Conservation (phyloP, 495 filamentous ascomycete genomes). For the Penicillium argentinense region DNA sequence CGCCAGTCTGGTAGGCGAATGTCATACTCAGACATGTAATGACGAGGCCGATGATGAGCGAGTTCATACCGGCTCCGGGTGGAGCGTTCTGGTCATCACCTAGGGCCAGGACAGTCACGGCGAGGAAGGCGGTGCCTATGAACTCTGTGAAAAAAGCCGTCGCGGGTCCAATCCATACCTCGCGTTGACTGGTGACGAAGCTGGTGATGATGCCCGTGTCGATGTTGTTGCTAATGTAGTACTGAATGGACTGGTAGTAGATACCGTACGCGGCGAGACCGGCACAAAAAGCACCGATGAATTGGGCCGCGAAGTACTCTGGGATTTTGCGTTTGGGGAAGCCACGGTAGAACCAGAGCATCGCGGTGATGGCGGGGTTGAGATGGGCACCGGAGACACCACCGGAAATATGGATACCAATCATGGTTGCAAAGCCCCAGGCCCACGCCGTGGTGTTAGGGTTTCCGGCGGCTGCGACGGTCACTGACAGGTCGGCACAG, state of each 20-base stretch:
- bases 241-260: conserved; percentile 48
- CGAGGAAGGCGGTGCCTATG: conserved; percentile 45
- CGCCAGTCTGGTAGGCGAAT: conserved; percentile 49
- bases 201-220: conserved; percentile 40
- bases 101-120: conserved; percentile 49
- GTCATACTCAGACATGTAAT: conserved; percentile 43
- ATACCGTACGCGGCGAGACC: conserved; percentile 47
- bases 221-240: conserved; percentile 31
- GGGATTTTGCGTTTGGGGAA: conserved; percentile 47
- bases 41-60: conserved; percentile 47
- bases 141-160: conserved; percentile 56
- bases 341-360: conserved; percentile 52
- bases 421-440: conserved; percentile 59
- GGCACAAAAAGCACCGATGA: conserved; percentile 46
- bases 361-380: conserved; percentile 50
- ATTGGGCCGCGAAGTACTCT: conserved; percentile 51
- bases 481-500: conserved; percentile 49
- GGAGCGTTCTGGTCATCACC: conserved; percentile 57
- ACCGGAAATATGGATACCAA: conserved; percentile 57
- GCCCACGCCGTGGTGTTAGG: conserved; percentile 52
- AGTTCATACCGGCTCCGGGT: conserved; percentile 54
- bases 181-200: conserved; percentile 41
- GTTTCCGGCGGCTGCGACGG: conserved; percentile 38
- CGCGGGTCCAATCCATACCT: conserved; percentile 39
- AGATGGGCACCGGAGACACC: conserved; percentile 57